These are phyloP conservation scores for Bruguiera parviflora DNA, from an alignment of 345 rosid species.

Conservation along the genomic window DNA sequence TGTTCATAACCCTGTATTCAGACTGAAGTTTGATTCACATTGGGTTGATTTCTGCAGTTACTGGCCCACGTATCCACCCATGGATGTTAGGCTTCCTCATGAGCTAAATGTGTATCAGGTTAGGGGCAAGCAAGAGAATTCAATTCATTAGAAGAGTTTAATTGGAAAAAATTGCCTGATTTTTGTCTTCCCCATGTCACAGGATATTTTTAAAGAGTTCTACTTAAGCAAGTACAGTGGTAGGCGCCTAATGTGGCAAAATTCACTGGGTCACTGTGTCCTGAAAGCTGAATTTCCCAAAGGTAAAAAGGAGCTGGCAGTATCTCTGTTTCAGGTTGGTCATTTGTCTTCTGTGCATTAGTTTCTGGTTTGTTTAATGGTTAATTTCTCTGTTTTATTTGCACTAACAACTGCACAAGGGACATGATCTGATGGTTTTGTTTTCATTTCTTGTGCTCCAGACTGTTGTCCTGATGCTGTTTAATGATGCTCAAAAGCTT, in stretches of 20 bases:
- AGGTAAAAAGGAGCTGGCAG: constrained; percentile 96
- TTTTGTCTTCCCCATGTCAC: constrained; percentile 15
- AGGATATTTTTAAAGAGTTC: constrained; percentile 98
- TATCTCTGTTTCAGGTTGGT: constrained; percentile 93
- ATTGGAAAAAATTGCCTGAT: constrained; percentile 4
- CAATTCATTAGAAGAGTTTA: too few relatives aligned
- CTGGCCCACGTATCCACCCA: constrained; percentile 99
- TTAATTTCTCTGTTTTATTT: not conserved
- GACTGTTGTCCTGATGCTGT: constrained; percentile 97
- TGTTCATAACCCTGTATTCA: constrained; percentile 7
- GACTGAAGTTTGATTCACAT: not conserved
- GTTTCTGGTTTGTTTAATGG: not conserved
- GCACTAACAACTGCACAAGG: not conserved
- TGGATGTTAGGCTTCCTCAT: constrained; percentile 98
- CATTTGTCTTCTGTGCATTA: constrained; percentile 2
- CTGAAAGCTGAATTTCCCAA: constrained; percentile 82
- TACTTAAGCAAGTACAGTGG: constrained; percentile 97
- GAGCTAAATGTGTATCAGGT: constrained; percentile 98
- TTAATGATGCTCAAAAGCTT: constrained; percentile 88
- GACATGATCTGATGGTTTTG: constrained; percentile 16
- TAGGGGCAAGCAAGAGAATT: constrained; percentile 17
- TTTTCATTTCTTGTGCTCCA: constrained; percentile 29
- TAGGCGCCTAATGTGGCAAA: constrained; percentile 97
- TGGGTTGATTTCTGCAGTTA: constrained; percentile 54
- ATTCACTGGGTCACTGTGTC: constrained; percentile 94